Evolutionary conservation across 1,284 basidiomycete genomes (phyloP), one percentile per base, ranked within the genome.

Genomic region (Boletus smithii): DNA sequence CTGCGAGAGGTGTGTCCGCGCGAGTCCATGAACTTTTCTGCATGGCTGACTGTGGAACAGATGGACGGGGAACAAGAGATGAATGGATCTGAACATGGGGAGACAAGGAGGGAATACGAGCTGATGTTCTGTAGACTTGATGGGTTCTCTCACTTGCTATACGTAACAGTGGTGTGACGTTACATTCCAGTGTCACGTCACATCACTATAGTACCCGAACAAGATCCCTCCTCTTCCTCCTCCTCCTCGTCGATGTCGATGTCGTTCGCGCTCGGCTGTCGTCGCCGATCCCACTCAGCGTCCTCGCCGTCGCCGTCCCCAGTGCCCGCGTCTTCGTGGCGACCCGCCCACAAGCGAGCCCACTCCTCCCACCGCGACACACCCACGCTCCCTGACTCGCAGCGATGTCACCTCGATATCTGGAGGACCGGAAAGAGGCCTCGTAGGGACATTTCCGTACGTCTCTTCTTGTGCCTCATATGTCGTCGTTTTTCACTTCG

Each of bases 261-360:
- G 48, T 53, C 66, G 46, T 65, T 64, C 44, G 54, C 55, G 36
- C 60, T 65, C 50, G 66, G 64, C 53, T 69, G 71, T 58, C 77
- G 80, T 51, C 72, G 73, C 39, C 69, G 81, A 60, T 83, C 81
- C 24, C 75, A 76, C 53, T 81, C 81, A 22, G 70, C 75, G n/a
- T 76, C 77, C 14, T 70, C 71, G 8, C 65, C 71, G 17, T 71
- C 74, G 11, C 61, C 66, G 60, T 55, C 68, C 42, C 49, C 62
- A 26, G 62, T 66, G 42, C 65, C 65, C 17, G 65, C 67, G 26
- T 55, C 66, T 46, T 65, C 69, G 36, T 72, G 69, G 70, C 70
- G 70, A 46, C 59, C 63, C 34, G 61, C 77, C 8, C 65, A 66
- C 44, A 81, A 81, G 61, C 71, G 80, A 56, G 63, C 73, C 27